These are phyloP conservation scores for Lactarius hengduanensis DNA, from an alignment of 768 basidiomycete genomes.

Conservation along the genomic window DNA sequence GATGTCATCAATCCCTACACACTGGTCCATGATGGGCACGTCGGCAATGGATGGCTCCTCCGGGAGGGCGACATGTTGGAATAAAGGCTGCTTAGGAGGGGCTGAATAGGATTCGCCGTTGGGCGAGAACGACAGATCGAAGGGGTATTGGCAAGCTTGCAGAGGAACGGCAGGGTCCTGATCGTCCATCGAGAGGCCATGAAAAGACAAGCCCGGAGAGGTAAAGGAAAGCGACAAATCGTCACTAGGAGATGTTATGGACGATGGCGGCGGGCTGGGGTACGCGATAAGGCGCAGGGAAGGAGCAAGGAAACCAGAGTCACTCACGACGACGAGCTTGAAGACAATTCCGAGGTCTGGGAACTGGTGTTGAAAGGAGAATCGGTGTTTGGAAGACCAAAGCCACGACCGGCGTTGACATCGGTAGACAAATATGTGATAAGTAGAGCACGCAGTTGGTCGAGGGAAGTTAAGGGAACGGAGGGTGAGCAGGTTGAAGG, in stretches of 20 bases:
- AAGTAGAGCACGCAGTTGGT: conserved; percentile 9
- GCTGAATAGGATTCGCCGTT: not conserved
- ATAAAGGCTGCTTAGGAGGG: not conserved
- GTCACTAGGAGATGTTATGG: conserved; percentile 11
- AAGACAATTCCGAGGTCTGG: conserved; percentile 1
- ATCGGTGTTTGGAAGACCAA: not conserved
- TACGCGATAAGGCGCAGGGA: not conserved
- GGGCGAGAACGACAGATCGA: not conserved
- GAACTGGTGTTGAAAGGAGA: not conserved
- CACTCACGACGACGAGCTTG: conserved; percentile 11
- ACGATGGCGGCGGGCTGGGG: conserved; percentile 11
- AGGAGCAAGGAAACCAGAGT: not conserved
- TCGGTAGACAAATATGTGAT: not conserved
- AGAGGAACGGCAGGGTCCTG: not conserved
- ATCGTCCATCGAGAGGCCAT: not conserved
- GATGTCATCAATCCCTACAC: not conserved
- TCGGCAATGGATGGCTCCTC: not conserved
- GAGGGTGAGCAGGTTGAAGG: conserved; percentile 3
- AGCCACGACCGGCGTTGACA: not conserved
- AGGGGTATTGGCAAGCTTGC: conserved; percentile 1
- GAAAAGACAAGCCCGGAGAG: conserved; percentile 2
- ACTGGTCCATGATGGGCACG: not conserved
- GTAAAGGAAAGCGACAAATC: not conserved
- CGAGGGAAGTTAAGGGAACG: not conserved
- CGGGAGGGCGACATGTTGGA: not conserved